Evolutionary conservation across 306 rosid genomes (phyloP).

Genomic region (Albizia julibrissin): DNA sequence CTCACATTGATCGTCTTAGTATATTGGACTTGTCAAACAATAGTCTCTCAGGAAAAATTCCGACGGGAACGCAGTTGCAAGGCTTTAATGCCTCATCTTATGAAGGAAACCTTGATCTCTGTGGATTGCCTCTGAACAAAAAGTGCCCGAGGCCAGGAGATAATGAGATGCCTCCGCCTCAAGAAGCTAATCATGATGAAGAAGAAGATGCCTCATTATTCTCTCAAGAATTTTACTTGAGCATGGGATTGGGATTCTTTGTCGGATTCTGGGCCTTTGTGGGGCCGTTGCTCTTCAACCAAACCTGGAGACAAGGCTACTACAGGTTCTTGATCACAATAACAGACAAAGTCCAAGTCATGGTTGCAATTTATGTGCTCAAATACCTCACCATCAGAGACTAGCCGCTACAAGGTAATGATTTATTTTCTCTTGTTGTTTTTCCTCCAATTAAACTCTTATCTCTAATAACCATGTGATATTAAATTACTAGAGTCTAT

Average conservation of each 20-base stretch:
- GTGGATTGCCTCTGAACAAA: not conserved
- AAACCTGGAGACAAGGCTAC: not conserved
- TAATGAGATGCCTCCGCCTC: not conserved
- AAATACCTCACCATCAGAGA: not conserved
- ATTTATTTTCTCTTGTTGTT: not conserved
- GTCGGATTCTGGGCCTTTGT: not conserved
- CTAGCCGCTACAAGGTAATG: not conserved
- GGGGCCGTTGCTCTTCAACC: not conserved
- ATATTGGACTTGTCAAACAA: conserved; percentile 30
- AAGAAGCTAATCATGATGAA: not conserved
- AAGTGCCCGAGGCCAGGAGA: not conserved
- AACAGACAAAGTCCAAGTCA: not conserved
- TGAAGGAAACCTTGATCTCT: not conserved
- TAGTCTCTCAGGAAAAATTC: conserved; percentile 17
- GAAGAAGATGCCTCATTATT: not conserved
- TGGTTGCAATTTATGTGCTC: not conserved
- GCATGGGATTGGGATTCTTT: not conserved
- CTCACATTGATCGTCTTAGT: not conserved
- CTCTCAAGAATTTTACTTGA: not conserved
- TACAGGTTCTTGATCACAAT: not conserved
- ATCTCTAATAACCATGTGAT: not conserved
- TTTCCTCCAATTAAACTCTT: not conserved
- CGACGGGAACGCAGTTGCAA: conserved; percentile 24
- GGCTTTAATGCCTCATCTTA: conserved; percentile 1
- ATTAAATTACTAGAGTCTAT: not conserved